phyloP scores from a whole-genome alignment of 345 rosid species.

The Conringia planisiliqua region DNA sequence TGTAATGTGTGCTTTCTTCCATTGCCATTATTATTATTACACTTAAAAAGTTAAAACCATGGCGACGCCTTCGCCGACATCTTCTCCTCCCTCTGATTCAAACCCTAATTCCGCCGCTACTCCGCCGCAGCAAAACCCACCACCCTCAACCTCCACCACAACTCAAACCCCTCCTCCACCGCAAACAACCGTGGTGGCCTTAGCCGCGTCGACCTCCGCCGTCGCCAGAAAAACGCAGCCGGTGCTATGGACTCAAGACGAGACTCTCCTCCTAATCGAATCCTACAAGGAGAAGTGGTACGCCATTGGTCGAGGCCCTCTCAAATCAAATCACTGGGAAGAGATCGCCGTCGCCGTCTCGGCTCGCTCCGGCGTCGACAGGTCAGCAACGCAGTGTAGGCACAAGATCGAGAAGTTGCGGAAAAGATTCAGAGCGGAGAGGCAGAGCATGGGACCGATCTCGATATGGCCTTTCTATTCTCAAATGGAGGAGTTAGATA shows the following conservation, averaged over 20 bases:
- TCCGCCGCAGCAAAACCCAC: constrained; percentile 7
- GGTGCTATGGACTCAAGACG: constrained; percentile 65
- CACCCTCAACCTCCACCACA: neutral
- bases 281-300: constrained; percentile 70
- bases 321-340: constrained; percentile 71
- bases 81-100: constrained; percentile 23
- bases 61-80: constrained; percentile 31
- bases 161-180: neutral
- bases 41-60: neutral
- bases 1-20: neutral
- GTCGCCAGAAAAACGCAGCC: constrained; percentile 51
- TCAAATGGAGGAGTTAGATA: constrained; percentile 70
- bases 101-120: constrained; percentile 33
- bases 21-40: neutral
- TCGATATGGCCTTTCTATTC: constrained; percentile 57
- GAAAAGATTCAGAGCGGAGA: constrained; percentile 57
- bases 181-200: constrained; percentile 14
- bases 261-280: constrained; percentile 60
- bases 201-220: constrained; percentile 20
- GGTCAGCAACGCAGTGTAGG: constrained; percentile 65
- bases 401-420: constrained; percentile 93
- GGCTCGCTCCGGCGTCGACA: constrained; percentile 59
- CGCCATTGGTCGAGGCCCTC: constrained; percentile 58
- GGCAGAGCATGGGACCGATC: constrained; percentile 34
- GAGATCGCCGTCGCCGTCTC: constrained; percentile 64